Conservation (phyloP, 2,329 filamentous ascomycete species). For the Lomentospora prolificans region DNA sequence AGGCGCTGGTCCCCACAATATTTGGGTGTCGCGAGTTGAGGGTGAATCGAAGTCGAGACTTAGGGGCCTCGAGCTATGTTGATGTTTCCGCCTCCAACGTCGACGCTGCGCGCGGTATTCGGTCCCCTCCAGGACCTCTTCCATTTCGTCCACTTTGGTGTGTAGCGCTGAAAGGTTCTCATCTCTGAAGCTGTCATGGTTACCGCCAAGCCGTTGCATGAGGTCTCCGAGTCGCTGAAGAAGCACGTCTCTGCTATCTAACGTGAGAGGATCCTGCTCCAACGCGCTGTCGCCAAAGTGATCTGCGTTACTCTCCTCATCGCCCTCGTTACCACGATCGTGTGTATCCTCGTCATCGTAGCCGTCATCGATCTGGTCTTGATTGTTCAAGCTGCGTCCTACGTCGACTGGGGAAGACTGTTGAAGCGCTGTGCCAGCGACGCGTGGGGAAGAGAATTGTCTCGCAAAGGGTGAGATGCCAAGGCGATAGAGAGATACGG, state of each 20-base stretch:
- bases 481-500: constrained; percentile 19
- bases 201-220: constrained; percentile 24
- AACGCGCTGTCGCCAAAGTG: background rate
- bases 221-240: constrained; percentile 28
- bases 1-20: constrained; percentile 16
- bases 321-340: background rate
- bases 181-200: constrained; percentile 16
- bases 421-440: constrained; percentile 8
- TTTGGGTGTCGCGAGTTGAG: background rate
- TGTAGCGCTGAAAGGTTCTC: constrained; percentile 26
- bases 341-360: background rate
- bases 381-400: background rate
- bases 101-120: background rate
- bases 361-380: background rate
- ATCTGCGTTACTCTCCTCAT: background rate
- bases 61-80: constrained; percentile 9
- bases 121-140: constrained; percentile 18
- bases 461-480: constrained; percentile 22
- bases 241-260: constrained; percentile 29
- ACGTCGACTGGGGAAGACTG: constrained; percentile 1
- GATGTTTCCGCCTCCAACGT: background rate
- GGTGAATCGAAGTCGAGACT: constrained; percentile 9
- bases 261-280: constrained; percentile 17
- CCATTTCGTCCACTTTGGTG: constrained; percentile 33
- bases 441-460: constrained; percentile 17